These are phyloP conservation scores for Allomyces macrogynus DNA, from an alignment of 192 early-diverging fungal genomes.

Conservation along the genomic window DNA sequence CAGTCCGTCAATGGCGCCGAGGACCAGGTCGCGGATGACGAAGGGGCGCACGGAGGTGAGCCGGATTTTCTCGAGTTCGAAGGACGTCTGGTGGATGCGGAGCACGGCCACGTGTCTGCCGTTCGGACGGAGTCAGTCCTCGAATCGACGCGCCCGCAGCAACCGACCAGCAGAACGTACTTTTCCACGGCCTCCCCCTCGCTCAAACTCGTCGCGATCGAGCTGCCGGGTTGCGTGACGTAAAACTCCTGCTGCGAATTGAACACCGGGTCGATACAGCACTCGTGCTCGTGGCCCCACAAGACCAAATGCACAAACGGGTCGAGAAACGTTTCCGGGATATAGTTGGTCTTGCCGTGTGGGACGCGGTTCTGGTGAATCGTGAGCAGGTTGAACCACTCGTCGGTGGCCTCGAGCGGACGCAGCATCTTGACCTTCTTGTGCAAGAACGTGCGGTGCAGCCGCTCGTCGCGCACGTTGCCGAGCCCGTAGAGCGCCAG, in stretches of 20 bases:
- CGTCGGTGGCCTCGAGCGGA: conserved; percentile 38
- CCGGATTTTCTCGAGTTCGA: conserved; percentile 49
- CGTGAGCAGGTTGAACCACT: conserved; percentile 80
- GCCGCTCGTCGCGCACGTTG: conserved; percentile 75
- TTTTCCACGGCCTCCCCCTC: conserved; percentile 63
- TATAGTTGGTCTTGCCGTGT: conserved; percentile 64
- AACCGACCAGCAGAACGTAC: conserved; percentile 16
- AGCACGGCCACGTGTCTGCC: conserved; percentile 32
- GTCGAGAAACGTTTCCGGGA: conserved; percentile 69
- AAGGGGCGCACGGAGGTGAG: conserved; percentile 75
- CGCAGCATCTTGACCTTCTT: conserved; percentile 51
- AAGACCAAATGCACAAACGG: conserved; percentile 62
- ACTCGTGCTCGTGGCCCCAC: conserved; percentile 98
- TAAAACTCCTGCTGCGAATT: conserved; percentile 44
- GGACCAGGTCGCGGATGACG: conserved; percentile 44
- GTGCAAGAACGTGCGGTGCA: conserved; percentile 53
- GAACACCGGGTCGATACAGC: conserved; percentile 51
- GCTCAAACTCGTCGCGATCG: conserved; percentile 69
- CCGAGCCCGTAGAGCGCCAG: conserved; percentile 79
- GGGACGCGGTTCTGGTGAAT: conserved; percentile 79
- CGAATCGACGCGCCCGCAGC: too few species aligned
- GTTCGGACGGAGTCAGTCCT: background rate
- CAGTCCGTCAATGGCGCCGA: conserved; percentile 26
- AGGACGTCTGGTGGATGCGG: conserved; percentile 40
- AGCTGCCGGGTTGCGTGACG: conserved; percentile 80